A percentile compares a stretch with the other conserved stretches of the same genome.
phyloP scores from a whole-genome alignment of 495 filamentous ascomycete genomes.

The Lineolata rhizophorae region DNA sequence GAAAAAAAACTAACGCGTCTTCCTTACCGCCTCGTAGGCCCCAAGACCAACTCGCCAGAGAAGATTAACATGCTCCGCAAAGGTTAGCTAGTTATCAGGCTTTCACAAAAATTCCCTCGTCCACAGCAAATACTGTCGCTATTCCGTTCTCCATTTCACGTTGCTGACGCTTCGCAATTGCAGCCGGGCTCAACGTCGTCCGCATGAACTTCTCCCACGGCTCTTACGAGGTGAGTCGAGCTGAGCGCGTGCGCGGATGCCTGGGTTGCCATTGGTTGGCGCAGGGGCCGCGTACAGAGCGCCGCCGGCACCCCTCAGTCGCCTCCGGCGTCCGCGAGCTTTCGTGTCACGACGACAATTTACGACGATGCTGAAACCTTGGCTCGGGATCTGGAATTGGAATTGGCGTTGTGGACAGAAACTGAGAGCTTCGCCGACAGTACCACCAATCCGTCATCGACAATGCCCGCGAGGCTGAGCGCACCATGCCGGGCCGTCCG shows the following conservation, averaged over 20 bases:
- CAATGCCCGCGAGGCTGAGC: conserved; percentile 71
- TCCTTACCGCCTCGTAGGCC: conserved; percentile 24
- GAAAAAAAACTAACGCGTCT: background rate
- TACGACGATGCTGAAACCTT: background rate
- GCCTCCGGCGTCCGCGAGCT: too few species aligned
- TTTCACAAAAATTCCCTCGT: too few species aligned
- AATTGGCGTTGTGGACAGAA: too few species aligned
- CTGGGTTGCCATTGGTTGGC: too few species aligned
- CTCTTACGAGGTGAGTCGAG: conserved; percentile 50
- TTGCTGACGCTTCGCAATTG: conserved; percentile 12
- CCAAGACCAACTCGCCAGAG: conserved; percentile 96
- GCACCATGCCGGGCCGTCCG: conserved; percentile 50
- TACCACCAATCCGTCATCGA: conserved; percentile 95
- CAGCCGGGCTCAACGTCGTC: conserved; percentile 83
- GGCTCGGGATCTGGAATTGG: too few species aligned
- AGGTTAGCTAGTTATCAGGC: too few species aligned
- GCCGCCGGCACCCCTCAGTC: too few species aligned
- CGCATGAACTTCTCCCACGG: conserved; percentile 99
- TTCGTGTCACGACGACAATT: background rate
- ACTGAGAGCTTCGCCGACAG: too few species aligned
- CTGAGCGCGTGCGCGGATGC: background rate
- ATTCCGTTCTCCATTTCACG: conserved; percentile 1
- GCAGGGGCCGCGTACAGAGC: too few species aligned
- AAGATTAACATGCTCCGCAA: conserved; percentile 82
- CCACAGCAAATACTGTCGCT: too few species aligned